These are phyloP conservation scores for Physaria fendleri DNA, from an alignment of 345 rosid genomes.

Conservation along the genomic window DNA sequence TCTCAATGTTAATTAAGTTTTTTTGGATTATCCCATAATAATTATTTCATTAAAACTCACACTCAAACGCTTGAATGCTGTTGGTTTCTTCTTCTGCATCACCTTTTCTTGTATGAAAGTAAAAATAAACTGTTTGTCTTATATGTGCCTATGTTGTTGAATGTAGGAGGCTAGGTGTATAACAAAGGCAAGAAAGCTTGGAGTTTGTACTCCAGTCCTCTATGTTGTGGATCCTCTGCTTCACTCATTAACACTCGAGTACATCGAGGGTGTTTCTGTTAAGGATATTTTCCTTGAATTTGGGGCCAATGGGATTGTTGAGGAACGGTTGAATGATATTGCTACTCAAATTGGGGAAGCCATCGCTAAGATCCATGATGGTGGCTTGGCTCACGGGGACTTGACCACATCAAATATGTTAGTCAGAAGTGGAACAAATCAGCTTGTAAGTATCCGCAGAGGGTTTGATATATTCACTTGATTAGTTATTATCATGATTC, in stretches of 20 bases:
- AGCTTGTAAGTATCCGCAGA: slow-evolving; percentile 39
- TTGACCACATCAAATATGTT: slow-evolving; percentile 93
- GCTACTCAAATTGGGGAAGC: slow-evolving; percentile 82
- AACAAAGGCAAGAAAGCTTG: slow-evolving; percentile 92
- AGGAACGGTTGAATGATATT: slow-evolving; percentile 43
- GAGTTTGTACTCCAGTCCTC: slow-evolving; percentile 70
- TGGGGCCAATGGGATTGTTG: too few species aligned
- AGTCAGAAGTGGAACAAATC: slow-evolving; percentile 49
- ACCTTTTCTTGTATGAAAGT: neutral
- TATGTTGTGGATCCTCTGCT: slow-evolving; percentile 66
- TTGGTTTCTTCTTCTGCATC: slow-evolving; percentile 29
- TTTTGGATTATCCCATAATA: too few species aligned
- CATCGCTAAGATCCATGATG: slow-evolving; percentile 46
- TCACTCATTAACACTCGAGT: slow-evolving; percentile 36
- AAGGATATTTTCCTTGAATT: too few species aligned
- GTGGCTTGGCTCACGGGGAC: too few species aligned
- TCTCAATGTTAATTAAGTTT: too few species aligned
- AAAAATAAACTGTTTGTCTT: neutral
- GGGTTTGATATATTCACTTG: neutral
- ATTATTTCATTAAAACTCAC: too few species aligned
- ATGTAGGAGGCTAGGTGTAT: slow-evolving; percentile 92
- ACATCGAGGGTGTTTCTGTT: too few species aligned
- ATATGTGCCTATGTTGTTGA: neutral
- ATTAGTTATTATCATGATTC: neutral
- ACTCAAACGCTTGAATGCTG: slow-evolving; percentile 81